These are phyloP conservation scores for Dissophora globulifera DNA, from an alignment of 192 early-diverging fungal genomes.

Conservation along the genomic window DNA sequence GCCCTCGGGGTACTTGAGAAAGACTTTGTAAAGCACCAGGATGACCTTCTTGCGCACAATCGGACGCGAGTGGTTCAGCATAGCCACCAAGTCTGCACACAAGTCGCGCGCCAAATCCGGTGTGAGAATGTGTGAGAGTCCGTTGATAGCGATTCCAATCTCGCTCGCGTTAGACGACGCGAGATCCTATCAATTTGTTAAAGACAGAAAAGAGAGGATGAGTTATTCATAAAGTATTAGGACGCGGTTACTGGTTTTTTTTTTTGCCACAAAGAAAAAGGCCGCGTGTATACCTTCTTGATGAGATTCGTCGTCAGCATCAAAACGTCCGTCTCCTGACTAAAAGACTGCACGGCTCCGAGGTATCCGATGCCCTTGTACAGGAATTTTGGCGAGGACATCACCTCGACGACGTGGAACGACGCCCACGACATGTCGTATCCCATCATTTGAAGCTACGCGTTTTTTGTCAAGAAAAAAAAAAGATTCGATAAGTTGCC, in stretches of 20 bases:
- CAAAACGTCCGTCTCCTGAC: conserved; percentile 92
- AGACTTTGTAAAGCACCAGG: conserved; percentile 87
- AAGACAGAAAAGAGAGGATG: neutral
- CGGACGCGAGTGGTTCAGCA: conserved; percentile 92
- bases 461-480: neutral
- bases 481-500: neutral
- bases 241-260: no score
- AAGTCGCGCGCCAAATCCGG: conserved; percentile 91
- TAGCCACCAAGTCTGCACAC: conserved; percentile 83
- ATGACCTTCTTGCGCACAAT: conserved; percentile 94
- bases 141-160: conserved; percentile 90
- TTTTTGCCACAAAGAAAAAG: no score
- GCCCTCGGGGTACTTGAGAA: conserved; percentile 91
- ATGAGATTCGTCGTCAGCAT: conserved; percentile 98
- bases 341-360: conserved; percentile 90
- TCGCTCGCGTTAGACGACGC: conserved; percentile 85
- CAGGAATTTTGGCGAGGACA: conserved; percentile 87
- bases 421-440: conserved; percentile 98
- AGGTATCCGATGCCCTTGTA: conserved; percentile 94
- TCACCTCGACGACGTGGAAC: conserved; percentile 96
- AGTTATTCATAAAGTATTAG: neutral
- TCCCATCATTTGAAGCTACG: conserved; percentile 94
- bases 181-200: conserved; percentile 77
- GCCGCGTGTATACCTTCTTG: conserved; percentile 77
- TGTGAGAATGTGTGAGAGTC: conserved; percentile 91